Evolutionary conservation across 1,139 yeast species (phyloP).

Genomic region (Candida sp.): DNA sequence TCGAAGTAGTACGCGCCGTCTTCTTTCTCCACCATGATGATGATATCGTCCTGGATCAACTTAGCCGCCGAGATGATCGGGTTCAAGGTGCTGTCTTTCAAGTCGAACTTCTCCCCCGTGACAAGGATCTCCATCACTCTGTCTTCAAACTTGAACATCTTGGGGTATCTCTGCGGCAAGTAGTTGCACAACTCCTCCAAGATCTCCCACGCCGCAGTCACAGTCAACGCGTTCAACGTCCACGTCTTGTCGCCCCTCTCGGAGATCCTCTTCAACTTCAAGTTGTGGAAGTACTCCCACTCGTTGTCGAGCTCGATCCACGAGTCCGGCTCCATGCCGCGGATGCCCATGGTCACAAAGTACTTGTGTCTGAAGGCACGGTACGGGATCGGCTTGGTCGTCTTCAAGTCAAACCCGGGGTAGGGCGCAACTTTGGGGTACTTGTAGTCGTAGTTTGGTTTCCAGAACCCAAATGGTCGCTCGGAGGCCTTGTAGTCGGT

Average conservation of each 20-base stretch:
- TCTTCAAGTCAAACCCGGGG: constrained; percentile 52
- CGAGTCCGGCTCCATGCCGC: constrained; percentile 58
- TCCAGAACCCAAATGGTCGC: constrained; percentile 48
- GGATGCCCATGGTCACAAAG: constrained; percentile 64
- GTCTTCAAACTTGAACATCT: constrained; percentile 47
- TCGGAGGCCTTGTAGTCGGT: constrained; percentile 10
- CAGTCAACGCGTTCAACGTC: constrained; percentile 56
- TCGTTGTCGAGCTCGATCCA: constrained; percentile 74
- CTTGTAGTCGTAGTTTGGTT: constrained; percentile 47
- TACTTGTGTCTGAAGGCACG: constrained; percentile 67
- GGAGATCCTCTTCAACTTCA: constrained; percentile 52
- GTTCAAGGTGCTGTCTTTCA: constrained; percentile 36
- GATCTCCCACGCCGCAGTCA: constrained; percentile 60
- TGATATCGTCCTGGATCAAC: constrained; percentile 70
- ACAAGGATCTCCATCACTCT: constrained; percentile 54
- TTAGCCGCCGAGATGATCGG: constrained; percentile 63
- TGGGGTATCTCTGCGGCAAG: constrained; percentile 63
- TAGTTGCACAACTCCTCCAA: constrained; percentile 55
- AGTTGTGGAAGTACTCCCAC: constrained; percentile 58
- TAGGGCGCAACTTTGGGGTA: constrained; percentile 54
- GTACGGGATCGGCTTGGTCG: constrained; percentile 61
- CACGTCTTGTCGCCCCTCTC: constrained; percentile 52
- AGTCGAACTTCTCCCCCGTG: constrained; percentile 49
- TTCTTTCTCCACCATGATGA: constrained; percentile 60
- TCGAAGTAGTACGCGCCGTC: constrained; percentile 58